phyloP scores from a whole-genome alignment of 1,139 yeast genomes.

The Debaryomycetaceae sp. region DNA sequence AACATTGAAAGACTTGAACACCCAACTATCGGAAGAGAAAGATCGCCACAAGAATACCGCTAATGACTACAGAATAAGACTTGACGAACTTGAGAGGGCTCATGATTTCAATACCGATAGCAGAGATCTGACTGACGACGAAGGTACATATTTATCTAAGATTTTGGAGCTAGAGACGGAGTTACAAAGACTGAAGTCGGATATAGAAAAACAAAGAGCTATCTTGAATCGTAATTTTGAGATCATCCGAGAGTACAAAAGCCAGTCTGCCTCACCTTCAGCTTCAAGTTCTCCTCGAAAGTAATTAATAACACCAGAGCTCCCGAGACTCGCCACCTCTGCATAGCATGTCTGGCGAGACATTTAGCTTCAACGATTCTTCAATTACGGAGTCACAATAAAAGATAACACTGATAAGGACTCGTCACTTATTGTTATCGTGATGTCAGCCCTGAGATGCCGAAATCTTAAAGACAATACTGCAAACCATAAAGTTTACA shows the following conservation, averaged over 20 bases:
- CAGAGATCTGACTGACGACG: neutral
- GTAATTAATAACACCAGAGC: too few species aligned
- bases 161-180: neutral
- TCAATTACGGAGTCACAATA: too few species aligned
- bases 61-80: neutral
- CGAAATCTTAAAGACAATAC: too few species aligned
- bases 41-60: neutral
- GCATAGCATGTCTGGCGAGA: too few species aligned
- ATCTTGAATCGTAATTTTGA: slow-evolving; percentile 1
- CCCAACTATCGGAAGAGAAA: neutral
- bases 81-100: neutral
- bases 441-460: too few species aligned
- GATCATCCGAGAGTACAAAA: slow-evolving; percentile 1
- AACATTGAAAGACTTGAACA: neutral
- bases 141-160: neutral
- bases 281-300: neutral
- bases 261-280: neutral
- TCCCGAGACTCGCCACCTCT: too few species aligned
- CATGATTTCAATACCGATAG: neutral
- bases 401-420: too few species aligned
- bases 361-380: too few species aligned
- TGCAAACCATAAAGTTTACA: too few species aligned
- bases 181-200: slow-evolving; percentile 1
- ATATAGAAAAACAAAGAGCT: slow-evolving; percentile 1
- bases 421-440: too few species aligned